Conservation (phyloP, 306 rosid genomes). For the Comarum palustre region DNA sequence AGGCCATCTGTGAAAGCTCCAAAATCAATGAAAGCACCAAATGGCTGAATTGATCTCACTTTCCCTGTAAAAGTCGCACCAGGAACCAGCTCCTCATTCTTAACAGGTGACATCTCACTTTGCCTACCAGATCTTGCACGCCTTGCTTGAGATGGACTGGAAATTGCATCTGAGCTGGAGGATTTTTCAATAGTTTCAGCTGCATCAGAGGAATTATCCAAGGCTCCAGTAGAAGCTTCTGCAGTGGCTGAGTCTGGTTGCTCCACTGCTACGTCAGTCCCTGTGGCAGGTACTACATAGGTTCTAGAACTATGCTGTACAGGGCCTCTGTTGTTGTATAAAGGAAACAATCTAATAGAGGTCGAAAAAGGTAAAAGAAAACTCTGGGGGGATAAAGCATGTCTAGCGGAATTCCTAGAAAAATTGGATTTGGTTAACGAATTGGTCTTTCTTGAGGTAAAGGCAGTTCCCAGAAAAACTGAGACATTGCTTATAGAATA, state of each 20-base stretch:
- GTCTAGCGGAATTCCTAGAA: conserved; percentile 45
- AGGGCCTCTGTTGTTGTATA: conserved; percentile 35
- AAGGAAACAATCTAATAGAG: conserved; percentile 48
- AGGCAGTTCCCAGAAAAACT: conserved; percentile 60
- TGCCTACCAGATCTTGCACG: conserved; percentile 63
- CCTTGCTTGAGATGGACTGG: conserved; percentile 40
- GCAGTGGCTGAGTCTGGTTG: conserved; percentile 51
- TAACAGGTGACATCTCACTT: conserved; percentile 90
- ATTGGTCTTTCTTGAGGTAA: conserved; percentile 47
- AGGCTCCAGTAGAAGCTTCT: conserved; percentile 40
- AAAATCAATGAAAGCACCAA: conserved; percentile 92
- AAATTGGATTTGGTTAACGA: conserved; percentile 51
- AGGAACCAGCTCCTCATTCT: conserved; percentile 70
- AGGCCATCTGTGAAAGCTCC: conserved; percentile 98
- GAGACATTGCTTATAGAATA: conserved; percentile 66
- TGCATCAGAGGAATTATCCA: conserved; percentile 42
- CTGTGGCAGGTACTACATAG: conserved; percentile 54
- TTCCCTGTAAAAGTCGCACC: conserved; percentile 91
- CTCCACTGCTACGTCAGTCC: conserved; percentile 70
- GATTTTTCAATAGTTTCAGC: conserved; percentile 37
- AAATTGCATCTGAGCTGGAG: conserved; percentile 40
- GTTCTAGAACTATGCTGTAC: conserved; percentile 49
- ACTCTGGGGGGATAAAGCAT: conserved; percentile 42
- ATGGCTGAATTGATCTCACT: conserved; percentile 89
- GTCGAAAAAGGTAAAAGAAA: conserved; percentile 53